A percentile compares a stretch with the other conserved stretches of the same genome.
phyloP scores from a whole-genome alignment of 352 stramenopile species.

The Phytopythium sindhum region DNA sequence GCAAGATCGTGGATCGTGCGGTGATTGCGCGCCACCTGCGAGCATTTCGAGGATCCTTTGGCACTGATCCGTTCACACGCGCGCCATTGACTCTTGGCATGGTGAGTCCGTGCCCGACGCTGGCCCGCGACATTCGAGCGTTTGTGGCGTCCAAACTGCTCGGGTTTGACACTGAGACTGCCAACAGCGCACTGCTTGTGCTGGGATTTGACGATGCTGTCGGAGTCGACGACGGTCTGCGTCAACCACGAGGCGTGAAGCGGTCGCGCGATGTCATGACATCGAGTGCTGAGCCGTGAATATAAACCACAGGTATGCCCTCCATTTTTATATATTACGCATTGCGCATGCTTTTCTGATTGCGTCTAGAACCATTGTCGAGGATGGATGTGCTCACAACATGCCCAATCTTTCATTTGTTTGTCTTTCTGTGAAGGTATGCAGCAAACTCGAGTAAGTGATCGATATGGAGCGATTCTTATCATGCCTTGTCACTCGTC shows the following conservation, averaged over 20 bases:
- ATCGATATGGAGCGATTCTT: background rate
- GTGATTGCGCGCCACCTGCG: constrained; percentile 91
- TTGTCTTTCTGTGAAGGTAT: background rate
- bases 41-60: constrained; percentile 6
- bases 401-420: background rate
- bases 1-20: constrained; percentile 79
- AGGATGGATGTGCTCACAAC: background rate
- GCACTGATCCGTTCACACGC: constrained; percentile 95
- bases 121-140: constrained; percentile 33
- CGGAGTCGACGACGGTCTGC: background rate
- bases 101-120: constrained; percentile 25
- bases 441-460: background rate
- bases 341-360: background rate
- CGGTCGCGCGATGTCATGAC: background rate
- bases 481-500: background rate
- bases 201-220: background rate
- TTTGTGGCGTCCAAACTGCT: constrained; percentile 31
- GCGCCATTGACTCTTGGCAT: constrained; percentile 57
- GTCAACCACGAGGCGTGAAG: constrained; percentile 1
- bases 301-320: background rate
- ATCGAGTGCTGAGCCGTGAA: background rate
- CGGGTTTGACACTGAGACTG: background rate
- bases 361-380: background rate
- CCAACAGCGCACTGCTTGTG: background rate
- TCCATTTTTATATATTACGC: background rate